Evolutionary conservation across 306 rosid species (phyloP), one percentile per base, ranked within the genome.

Genomic region (Quercus gilva): DNA sequence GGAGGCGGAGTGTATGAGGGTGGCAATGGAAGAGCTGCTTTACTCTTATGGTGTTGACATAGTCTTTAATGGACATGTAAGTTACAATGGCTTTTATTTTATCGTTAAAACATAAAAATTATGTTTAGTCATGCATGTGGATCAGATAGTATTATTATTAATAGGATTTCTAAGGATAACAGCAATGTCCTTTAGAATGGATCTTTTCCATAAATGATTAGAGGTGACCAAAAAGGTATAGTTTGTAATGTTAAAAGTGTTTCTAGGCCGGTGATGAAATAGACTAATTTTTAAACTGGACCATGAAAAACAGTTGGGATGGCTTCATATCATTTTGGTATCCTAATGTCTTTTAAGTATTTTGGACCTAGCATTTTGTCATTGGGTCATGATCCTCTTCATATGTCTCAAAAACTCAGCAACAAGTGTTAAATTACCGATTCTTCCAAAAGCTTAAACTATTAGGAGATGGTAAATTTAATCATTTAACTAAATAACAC

Each of bases 1-100:
- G 86, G 97, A 94, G 81, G 97, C 86, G 10, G 98, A 94, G 78
- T 94, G 98, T 76, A 90, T 91, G 97, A 92, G 92, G 77, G 76
- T 90, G 79, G 90, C 76, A 67, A 69, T 94, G 89, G 98, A 91
- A 77, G 94, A 85, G 69, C 84, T 89, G 55, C 90, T 91, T 20
- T 94, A 91, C 90, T 82, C 89, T 5, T 75, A 91, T 61, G 87
- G 91, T 9, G 95, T 91, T 77, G 97, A 91, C 89, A 69, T 90
- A 82, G 91, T 94, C 55, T 90, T 94, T 51, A 91, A 83, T 74
- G 95, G 98, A 73, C 98, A 94, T 76, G 98, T 94, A 83, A 91
- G 97, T 86, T 56, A 72, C 37, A 70, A 33, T 63, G 37, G 51
- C n/a, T 68, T 78, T 53, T 29, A 33, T 19, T 75, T 71, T 71